Evolutionary conservation across 1,284 basidiomycete genomes (phyloP).

Genomic region (Ceratobasidium sp.): DNA sequence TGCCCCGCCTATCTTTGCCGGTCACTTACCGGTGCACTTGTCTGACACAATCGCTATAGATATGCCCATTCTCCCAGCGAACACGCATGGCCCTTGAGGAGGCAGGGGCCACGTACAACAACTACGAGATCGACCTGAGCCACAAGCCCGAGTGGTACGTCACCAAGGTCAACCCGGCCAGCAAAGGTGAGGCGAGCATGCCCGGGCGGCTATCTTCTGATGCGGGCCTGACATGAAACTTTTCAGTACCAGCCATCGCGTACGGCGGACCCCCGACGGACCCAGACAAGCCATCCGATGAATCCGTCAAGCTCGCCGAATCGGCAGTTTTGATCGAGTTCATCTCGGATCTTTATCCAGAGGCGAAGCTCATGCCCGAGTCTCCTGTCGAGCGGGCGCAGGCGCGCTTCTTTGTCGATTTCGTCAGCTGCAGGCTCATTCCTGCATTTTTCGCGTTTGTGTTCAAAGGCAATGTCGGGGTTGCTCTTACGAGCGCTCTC

Average conservation of each 20-base stretch:
- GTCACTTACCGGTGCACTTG: not conserved
- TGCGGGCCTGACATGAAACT: conserved; percentile 49
- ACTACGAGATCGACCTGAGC: conserved; percentile 51
- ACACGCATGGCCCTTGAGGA: conserved; percentile 52
- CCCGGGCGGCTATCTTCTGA: conserved; percentile 44
- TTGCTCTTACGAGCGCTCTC: conserved; percentile 30
- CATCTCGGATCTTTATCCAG: conserved; percentile 45
- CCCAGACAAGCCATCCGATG: conserved; percentile 46
- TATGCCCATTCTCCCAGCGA: conserved; percentile 46
- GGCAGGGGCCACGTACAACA: conserved; percentile 48
- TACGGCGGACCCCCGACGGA: conserved; percentile 47
- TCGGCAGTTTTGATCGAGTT: conserved; percentile 47
- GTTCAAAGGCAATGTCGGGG: conserved; percentile 38
- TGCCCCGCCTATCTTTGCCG: not conserved
- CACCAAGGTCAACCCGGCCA: conserved; percentile 33
- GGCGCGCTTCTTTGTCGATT: conserved; percentile 47
- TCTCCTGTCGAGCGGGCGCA: conserved; percentile 48
- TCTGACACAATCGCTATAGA: conserved; percentile 7
- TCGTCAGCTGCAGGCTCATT: conserved; percentile 45
- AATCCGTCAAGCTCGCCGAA: conserved; percentile 47
- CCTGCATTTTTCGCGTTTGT: conserved; percentile 43
- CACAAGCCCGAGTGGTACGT: conserved; percentile 53
- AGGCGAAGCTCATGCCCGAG: conserved; percentile 28
- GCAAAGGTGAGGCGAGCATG: conserved; percentile 31
- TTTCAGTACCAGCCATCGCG: conserved; percentile 50